phyloP scores from a whole-genome alignment of 2,329 filamentous ascomycete species.

The Calonectria pteridis region DNA sequence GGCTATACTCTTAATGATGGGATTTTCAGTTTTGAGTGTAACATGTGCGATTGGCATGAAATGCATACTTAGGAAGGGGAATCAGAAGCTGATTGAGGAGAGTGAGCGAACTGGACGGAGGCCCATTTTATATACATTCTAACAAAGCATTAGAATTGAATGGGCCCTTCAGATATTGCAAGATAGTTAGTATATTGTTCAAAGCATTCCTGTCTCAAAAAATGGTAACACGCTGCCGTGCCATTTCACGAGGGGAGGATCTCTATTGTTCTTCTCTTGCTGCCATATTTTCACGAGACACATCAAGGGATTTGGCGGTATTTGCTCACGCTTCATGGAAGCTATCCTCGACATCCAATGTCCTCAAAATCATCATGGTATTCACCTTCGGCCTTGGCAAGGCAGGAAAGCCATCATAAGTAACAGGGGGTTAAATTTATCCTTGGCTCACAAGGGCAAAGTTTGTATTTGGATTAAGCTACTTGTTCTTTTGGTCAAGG shows the following conservation, averaged over 20 bases:
- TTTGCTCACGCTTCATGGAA: background rate
- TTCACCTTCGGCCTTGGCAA: too few species aligned
- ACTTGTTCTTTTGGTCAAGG: too few species aligned
- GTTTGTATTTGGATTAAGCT: too few species aligned
- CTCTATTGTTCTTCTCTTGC: too few species aligned
- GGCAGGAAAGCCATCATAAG: too few species aligned
- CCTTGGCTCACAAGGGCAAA: too few species aligned
- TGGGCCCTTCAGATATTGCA: background rate
- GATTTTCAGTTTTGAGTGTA: background rate
- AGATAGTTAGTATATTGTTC: background rate
- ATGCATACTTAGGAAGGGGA: background rate
- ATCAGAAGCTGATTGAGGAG: background rate
- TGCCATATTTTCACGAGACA: too few species aligned
- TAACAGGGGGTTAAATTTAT: too few species aligned
- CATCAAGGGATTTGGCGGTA: too few species aligned
- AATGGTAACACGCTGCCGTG: too few species aligned
- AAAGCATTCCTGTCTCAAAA: too few species aligned
- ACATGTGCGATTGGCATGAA: background rate
- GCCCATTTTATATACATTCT: background rate
- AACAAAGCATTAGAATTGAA: background rate
- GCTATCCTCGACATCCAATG: background rate
- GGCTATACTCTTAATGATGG: conserved; percentile 14
- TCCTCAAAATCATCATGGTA: background rate
- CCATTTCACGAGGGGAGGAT: too few species aligned
- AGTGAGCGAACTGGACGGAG: background rate